A percentile compares a stretch with the other conserved stretches of the same genome.
phyloP scores from a whole-genome alignment of 2,329 filamentous ascomycete genomes.

The Neopestalotiopsis sp. region DNA sequence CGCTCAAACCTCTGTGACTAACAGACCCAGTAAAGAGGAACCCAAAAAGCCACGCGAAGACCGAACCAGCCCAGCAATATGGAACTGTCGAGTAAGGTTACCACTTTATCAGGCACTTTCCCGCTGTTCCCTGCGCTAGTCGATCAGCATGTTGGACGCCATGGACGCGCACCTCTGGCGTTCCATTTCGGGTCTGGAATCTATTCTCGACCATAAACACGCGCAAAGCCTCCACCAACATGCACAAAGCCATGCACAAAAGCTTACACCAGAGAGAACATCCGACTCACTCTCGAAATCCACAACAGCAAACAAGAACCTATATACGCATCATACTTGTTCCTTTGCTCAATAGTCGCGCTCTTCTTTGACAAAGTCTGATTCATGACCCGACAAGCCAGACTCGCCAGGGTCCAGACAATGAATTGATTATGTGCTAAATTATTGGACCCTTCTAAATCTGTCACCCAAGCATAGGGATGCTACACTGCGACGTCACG shows the following conservation, averaged over 20 bases:
- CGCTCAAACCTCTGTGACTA: not conserved
- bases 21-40: not conserved
- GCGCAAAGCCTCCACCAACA: not conserved
- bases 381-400: not conserved
- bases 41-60: slow-evolving; percentile 1
- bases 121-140: not conserved
- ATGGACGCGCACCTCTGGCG: not conserved
- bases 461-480: not conserved
- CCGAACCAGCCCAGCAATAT: slow-evolving; percentile 1
- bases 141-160: not conserved
- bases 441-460: not conserved
- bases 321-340: not conserved
- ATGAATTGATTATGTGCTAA: slow-evolving; percentile 2
- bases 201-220: not conserved
- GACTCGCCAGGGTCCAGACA: not conserved
- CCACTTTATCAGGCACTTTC: not conserved
- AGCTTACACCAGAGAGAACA: not conserved
- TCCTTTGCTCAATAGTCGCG: not conserved
- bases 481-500: slow-evolving; percentile 6
- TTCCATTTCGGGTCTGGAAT: slow-evolving; percentile 2
- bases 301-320: not conserved
- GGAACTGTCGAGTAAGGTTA: not conserved
- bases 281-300: not conserved
- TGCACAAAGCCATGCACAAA: not conserved
- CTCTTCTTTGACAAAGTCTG: not conserved